Conservation (phyloP, 2,329 filamentous ascomycete genomes). For the Alternaria hordeiaustralica region DNA sequence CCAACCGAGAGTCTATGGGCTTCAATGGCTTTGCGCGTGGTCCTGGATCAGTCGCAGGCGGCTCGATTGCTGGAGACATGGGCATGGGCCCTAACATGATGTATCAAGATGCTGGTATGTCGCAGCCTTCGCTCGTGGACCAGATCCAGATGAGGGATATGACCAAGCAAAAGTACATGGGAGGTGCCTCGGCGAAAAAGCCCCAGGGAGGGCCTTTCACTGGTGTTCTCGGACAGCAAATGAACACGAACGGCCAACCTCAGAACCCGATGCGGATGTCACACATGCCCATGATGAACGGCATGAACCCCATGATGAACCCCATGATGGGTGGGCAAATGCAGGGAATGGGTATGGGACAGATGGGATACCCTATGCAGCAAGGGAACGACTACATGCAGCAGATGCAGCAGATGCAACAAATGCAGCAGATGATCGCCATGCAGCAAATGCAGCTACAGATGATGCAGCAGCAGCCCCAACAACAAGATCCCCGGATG, state of each 20-base stretch:
- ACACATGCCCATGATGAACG: constrained; percentile 34
- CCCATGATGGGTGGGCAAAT: constrained; percentile 34
- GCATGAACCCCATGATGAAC: constrained; percentile 31
- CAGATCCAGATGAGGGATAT: constrained; percentile 48
- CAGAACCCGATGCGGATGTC: constrained; percentile 35
- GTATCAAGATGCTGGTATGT: constrained; percentile 41
- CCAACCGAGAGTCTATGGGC: constrained; percentile 46
- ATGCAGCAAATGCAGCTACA: constrained; percentile 69
- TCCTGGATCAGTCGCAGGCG: constrained; percentile 43
- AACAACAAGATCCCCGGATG: constrained; percentile 33
- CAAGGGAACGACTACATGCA: constrained; percentile 78
- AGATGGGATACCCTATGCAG: constrained; percentile 66
- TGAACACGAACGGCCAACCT: constrained; percentile 36
- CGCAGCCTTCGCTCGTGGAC: constrained; percentile 43
- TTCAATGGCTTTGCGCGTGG: constrained; percentile 45
- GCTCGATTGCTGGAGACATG: constrained; percentile 31
- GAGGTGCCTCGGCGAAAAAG: constrained; percentile 43
- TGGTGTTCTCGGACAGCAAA: constrained; percentile 42
- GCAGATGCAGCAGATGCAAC: constrained; percentile 97
- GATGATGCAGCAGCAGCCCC: constrained; percentile 44
- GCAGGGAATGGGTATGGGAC: constrained; percentile 40
- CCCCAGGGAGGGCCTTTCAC: constrained; percentile 41
- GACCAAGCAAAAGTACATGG: constrained; percentile 46
- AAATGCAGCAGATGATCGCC: constrained; percentile 45
- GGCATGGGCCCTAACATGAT: constrained; percentile 27